Percentiles rank a stretch among this genome's conserved stretches.
These are phyloP conservation scores for Tilletia caries DNA, from an alignment of 1,284 basidiomycete species.

Conservation along the genomic window DNA sequence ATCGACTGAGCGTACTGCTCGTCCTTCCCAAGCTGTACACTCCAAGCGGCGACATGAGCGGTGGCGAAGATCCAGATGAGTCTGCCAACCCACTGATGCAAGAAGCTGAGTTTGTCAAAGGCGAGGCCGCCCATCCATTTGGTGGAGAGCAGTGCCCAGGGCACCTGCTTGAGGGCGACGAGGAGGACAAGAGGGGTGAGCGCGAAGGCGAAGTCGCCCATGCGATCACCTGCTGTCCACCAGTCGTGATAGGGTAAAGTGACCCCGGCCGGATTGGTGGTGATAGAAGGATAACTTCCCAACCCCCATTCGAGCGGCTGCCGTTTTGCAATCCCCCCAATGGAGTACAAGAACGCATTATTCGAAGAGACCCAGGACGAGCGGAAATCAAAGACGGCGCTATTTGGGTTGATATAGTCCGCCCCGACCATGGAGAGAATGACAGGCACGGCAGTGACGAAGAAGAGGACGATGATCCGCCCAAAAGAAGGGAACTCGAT, in stretches of 20 bases:
- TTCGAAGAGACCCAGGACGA: background rate
- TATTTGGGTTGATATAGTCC: slow-evolving; percentile 68
- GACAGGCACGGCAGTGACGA: slow-evolving; percentile 39
- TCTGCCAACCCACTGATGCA: slow-evolving; percentile 71
- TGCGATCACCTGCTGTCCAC: slow-evolving; percentile 73
- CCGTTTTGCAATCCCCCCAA: slow-evolving; percentile 14
- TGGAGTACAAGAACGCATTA: slow-evolving; percentile 1
- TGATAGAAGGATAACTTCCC: slow-evolving; percentile 36
- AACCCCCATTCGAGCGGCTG: slow-evolving; percentile 42
- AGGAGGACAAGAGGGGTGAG: slow-evolving; percentile 73
- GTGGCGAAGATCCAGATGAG: slow-evolving; percentile 70
- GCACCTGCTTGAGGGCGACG: slow-evolving; percentile 74
- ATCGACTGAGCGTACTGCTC: slow-evolving; percentile 61
- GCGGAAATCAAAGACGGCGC: slow-evolving; percentile 46
- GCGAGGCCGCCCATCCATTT: slow-evolving; percentile 67
- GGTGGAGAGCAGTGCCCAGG: slow-evolving; percentile 74
- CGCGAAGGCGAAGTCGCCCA: slow-evolving; percentile 74
- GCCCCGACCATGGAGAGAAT: slow-evolving; percentile 62
- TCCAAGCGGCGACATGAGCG: slow-evolving; percentile 72
- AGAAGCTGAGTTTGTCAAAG: slow-evolving; percentile 71
- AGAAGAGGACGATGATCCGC: slow-evolving; percentile 33
- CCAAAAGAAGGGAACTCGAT: slow-evolving; percentile 41
- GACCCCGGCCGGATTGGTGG: slow-evolving; percentile 56
- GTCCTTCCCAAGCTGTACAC: slow-evolving; percentile 64
- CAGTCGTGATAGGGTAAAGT: slow-evolving; percentile 68